Evolutionary conservation across 208 protist genomes (phyloP), one percentile per base, ranked within the genome.

Genomic region (Porcisia hertigi): DNA sequence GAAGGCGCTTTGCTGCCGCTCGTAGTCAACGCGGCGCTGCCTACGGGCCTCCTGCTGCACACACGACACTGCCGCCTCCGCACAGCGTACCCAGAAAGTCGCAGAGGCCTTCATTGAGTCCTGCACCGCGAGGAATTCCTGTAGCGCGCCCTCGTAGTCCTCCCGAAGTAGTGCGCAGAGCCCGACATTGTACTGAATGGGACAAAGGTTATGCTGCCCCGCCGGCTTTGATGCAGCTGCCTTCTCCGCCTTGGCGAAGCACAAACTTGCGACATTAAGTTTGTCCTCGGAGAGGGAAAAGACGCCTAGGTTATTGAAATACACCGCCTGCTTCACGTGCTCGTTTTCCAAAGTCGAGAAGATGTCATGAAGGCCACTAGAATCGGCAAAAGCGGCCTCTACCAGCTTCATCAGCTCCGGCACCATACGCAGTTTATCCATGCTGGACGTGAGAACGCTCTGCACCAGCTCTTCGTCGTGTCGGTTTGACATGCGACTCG

Each of bases 231-330:
- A 75, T 43, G 62, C 69, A 0, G 84, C 83, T 2, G 81, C 62
- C 58, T 86, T 88, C 79, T 89, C 85, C 30, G 94, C 94, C 88
- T 95, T 95, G 58, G 85, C 83, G 73, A 97, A 95, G 76, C 85
- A 97, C 65, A 97, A 81, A 16, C 92, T 84, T 23, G 90, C 94
- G 60, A 95, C 89, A 45, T 90, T 88, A 53, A 87, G 70, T 75
- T 95, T 96, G 25, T 90, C 86, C 74, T 95, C 91, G 43, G 75
- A 77, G 77, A 97, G 83, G 34, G 88, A 89, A 16, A 95, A 79
- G 25, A 94, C 88, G 36, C 94, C 94, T 80, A 97, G 78, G 84
- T 97, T 95, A 73, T 97, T 97, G 65, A 96, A 87, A 82, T 95
- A 92, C 25, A 92, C 81, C 20, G 87, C 85, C 81, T 88, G 79